A percentile compares a stretch with the other conserved stretches of the same genome.
These are phyloP conservation scores for Zygosaccharomyces lentus DNA, from an alignment of 805 yeast species.

Conservation along the genomic window DNA sequence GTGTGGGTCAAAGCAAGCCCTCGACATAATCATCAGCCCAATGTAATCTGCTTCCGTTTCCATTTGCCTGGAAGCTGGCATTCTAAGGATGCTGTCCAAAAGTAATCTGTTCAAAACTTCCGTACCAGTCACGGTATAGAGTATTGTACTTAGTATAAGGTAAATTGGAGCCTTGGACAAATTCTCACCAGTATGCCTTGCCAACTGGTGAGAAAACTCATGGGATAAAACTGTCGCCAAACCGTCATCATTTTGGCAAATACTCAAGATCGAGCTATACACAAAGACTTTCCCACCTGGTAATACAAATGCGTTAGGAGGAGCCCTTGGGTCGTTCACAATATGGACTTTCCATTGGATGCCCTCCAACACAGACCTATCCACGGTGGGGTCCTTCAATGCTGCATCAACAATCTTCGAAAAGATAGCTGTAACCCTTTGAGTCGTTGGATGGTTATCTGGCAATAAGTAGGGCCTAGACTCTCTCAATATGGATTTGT, in stretches of 20 bases:
- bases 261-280: conserved; percentile 68
- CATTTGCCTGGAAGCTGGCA: conserved; percentile 90
- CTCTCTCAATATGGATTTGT: conserved; percentile 54
- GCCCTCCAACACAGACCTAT: conserved; percentile 30
- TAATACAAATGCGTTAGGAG: conserved; percentile 94
- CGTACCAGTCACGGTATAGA: conserved; percentile 62
- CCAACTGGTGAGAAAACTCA: conserved; percentile 91
- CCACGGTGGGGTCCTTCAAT: conserved; percentile 37
- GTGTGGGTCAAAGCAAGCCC: conserved; percentile 78
- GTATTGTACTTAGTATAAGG: conserved; percentile 45
- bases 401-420: conserved; percentile 58
- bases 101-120: conserved; percentile 49
- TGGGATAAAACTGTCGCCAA: conserved; percentile 93
- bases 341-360: conserved; percentile 75
- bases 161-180: conserved; percentile 73
- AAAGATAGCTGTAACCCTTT: conserved; percentile 59
- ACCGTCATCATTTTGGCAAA: conserved; percentile 81
- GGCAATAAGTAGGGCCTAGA: conserved; percentile 56
- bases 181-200: conserved; percentile 85
- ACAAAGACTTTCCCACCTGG: conserved; percentile 97
- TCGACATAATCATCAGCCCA: conserved; percentile 86
- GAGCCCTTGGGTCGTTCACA: conserved; percentile 60
- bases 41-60: conserved; percentile 95
- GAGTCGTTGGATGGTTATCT: conserved; percentile 52
- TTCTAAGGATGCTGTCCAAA: conserved; percentile 51